Base-by-base conservation (phyloP, 2,329 filamentous ascomycete species). In the Aspergillus sp. region DNA sequence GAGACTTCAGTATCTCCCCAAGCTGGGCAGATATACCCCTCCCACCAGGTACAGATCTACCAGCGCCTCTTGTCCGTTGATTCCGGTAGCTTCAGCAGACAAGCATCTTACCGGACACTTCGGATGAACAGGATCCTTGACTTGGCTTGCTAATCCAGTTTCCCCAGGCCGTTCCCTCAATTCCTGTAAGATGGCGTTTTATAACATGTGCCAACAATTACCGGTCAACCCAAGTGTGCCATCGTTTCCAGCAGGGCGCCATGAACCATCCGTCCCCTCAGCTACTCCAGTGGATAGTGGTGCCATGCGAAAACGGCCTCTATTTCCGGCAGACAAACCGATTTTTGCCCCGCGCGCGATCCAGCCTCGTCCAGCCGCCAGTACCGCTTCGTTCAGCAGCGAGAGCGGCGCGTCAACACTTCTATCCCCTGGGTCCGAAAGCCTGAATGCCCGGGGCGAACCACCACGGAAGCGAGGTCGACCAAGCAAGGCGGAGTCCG, bases 391-490 rank as follows among this genome's bases (percentile, higher is more conserved):
- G 19, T 69, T 68, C 45, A 65, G 64, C 46, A 68, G 65, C 46
- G 70, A 71, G 58, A 67, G 65, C 53, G 61, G 65, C 13, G 60
- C 65, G 13, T 66, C 69, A 1, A 63, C 64, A 17, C 67, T 68
- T 42, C 58, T 72, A 21, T 72, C 72, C 19, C 71, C 71, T 14
- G 56, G 65, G 20, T 53, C 67, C 11, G 71, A 72, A 23, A 53
- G 51, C 21, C 36, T 59, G 5, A 34, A 55, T 17, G 40, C 55
- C 19, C 58, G 59, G 54, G 63, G 64, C 34, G 70, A 74, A 46
- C 70, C 67, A 31, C 71, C 66, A 49, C 65, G 70, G 42, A 75
- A 75, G 68, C 65, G 73, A 50, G 73, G 73, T n/a, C 69, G 73
- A 14, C 73, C 73, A 53, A 76, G 65, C 55, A 76, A 76, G 62